These are phyloP conservation scores for Neurospora pannonica DNA, from an alignment of 495 filamentous ascomycete species.

Conservation along the genomic window DNA sequence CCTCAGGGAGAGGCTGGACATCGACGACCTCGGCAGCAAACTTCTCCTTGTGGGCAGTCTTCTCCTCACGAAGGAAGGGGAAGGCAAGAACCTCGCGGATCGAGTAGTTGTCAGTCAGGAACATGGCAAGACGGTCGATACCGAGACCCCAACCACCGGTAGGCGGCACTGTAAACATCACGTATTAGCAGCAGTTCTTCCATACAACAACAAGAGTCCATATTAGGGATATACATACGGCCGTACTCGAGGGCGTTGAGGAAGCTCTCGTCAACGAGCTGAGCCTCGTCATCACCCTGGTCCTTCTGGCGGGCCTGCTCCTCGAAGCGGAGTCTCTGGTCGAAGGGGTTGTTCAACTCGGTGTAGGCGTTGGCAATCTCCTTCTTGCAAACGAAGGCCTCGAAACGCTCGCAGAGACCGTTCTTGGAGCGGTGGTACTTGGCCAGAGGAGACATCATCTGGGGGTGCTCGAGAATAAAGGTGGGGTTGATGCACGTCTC, in stretches of 20 bases:
- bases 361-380: constrained; percentile 96
- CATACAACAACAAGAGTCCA: background rate
- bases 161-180: constrained; percentile 52
- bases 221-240: constrained; percentile 3
- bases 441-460: constrained; percentile 96
- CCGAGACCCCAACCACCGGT: constrained; percentile 97
- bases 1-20: constrained; percentile 53
- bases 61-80: constrained; percentile 49
- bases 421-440: constrained; percentile 78
- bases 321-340: constrained; percentile 88
- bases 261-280: constrained; percentile 92
- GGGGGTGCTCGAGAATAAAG: constrained; percentile 82
- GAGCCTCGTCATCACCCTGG: constrained; percentile 94
- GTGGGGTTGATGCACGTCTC: constrained; percentile 89
- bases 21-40: constrained; percentile 57
- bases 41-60: constrained; percentile 34
- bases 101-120: constrained; percentile 84
- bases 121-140: constrained; percentile 95
- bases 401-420: constrained; percentile 92
- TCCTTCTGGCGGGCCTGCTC: constrained; percentile 95
- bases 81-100: constrained; percentile 97
- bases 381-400: constrained; percentile 96
- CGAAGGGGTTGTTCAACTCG: constrained; percentile 94
- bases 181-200: background rate
- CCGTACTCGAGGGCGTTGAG: constrained; percentile 63